Percentiles rank a stretch among this genome's conserved stretches.
phyloP scores from a whole-genome alignment of 2,329 filamentous ascomycete genomes.

The Colletotrichum lindemuthianum region DNA sequence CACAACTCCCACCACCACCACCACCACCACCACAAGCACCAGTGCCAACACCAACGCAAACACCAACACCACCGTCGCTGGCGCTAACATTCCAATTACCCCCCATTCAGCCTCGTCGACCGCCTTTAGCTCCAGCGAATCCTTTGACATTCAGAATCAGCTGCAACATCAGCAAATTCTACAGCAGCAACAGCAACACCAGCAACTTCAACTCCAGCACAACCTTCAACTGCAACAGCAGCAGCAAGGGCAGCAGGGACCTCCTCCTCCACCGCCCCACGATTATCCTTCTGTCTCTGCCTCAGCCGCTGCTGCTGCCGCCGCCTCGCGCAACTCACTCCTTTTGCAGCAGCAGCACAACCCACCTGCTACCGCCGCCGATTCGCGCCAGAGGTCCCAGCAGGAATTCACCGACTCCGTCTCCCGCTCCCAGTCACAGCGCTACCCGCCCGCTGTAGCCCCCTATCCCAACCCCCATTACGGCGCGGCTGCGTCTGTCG shows the following conservation, averaged over 20 bases:
- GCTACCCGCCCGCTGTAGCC: slow-evolving; percentile 50
- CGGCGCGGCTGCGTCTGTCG: slow-evolving; percentile 52
- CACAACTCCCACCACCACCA: slow-evolving; percentile 40
- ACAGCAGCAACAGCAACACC: slow-evolving; percentile 10
- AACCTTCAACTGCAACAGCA: slow-evolving; percentile 45
- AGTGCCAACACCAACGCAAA: slow-evolving; percentile 26
- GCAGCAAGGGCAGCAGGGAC: slow-evolving; percentile 44
- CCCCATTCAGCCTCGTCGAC: slow-evolving; percentile 59
- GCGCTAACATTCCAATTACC: slow-evolving; percentile 42
- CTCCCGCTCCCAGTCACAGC: slow-evolving; percentile 63
- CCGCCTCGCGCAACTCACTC: slow-evolving; percentile 45
- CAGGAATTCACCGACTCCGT: slow-evolving; percentile 60
- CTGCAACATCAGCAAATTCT: slow-evolving; percentile 42
- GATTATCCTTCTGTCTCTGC: slow-evolving; percentile 43
- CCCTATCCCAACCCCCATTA: slow-evolving; percentile 48
- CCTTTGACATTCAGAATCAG: slow-evolving; percentile 49
- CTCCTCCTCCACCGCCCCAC: slow-evolving; percentile 38
- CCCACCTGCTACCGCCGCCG: slow-evolving; percentile 42
- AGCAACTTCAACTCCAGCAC: slow-evolving; percentile 38
- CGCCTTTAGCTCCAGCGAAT: slow-evolving; percentile 58
- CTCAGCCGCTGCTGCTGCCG: slow-evolving; percentile 43
- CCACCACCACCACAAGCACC: slow-evolving; percentile 10
- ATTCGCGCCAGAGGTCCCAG: slow-evolving; percentile 48
- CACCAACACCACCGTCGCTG: slow-evolving; percentile 39
- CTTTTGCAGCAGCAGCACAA: slow-evolving; percentile 35